These are phyloP conservation scores for Eimeria zaria DNA, from an alignment of 169 alveolate species.

Conservation along the genomic window DNA sequence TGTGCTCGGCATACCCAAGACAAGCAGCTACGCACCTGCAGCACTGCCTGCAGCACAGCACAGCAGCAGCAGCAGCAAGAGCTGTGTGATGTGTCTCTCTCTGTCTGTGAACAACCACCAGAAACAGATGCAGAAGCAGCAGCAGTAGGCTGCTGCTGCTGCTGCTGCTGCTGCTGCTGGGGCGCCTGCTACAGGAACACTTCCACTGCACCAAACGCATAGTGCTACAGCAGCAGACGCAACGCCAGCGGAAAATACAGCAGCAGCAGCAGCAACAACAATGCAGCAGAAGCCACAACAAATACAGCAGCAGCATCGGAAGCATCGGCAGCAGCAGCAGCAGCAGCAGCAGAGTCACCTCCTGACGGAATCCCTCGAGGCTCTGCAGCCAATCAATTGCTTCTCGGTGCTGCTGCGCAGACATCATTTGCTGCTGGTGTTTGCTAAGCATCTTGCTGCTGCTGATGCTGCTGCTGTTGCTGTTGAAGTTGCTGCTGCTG, in stretches of 20 bases:
- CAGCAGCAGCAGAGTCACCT: neutral
- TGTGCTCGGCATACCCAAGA: conserved; percentile 46
- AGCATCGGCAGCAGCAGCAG: conserved; percentile 21
- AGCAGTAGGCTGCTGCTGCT: neutral
- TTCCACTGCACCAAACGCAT: neutral
- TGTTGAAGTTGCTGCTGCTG: conserved; percentile 24
- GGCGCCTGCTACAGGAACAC: neutral
- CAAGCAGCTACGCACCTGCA: conserved; percentile 52
- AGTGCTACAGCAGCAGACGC: no score
- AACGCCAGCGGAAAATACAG: no score
- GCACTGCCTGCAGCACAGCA: conserved; percentile 26
- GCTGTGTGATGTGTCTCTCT: neutral
- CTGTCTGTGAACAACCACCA: no score
- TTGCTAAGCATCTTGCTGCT: neutral
- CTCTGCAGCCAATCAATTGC: conserved; percentile 13
- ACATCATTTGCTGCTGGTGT: neutral
- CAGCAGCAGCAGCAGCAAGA: conserved; percentile 42
- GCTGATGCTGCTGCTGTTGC: conserved; percentile 51
- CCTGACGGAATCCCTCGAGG: conserved; percentile 51
- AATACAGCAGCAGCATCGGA: neutral
- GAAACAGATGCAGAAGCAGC: neutral
- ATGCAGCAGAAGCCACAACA: neutral
- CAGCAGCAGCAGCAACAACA: conserved; percentile 28
- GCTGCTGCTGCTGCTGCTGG: neutral
- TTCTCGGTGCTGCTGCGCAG: conserved; percentile 14